phyloP scores from a whole-genome alignment of 768 basidiomycete genomes.

The Mycena chlorophos region DNA sequence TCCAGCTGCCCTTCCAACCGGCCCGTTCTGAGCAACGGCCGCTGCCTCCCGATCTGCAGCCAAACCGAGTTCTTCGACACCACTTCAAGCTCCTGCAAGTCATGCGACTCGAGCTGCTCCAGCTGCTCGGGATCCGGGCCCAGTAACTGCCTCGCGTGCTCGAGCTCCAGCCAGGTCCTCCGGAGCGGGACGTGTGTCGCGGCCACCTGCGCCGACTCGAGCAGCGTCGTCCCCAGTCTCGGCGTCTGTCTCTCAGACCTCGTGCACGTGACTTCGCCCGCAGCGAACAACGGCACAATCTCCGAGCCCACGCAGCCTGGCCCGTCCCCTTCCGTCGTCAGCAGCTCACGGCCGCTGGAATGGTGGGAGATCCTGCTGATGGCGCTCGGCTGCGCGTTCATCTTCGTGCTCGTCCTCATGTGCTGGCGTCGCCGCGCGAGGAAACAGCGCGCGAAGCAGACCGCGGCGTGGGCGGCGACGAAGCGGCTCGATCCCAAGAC shows the following conservation, averaged over 20 bases:
- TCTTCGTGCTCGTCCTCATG: slow-evolving; percentile 66
- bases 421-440: slow-evolving; percentile 71
- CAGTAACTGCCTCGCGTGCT: slow-evolving; percentile 72
- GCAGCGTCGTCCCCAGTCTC: slow-evolving; percentile 63
- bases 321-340: slow-evolving; percentile 46
- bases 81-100: slow-evolving; percentile 60
- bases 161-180: slow-evolving; percentile 61
- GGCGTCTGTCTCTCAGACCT: slow-evolving; percentile 82
- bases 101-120: slow-evolving; percentile 76
- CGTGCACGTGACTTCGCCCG: slow-evolving; percentile 50
- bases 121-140: slow-evolving; percentile 74
- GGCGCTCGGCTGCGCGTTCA: slow-evolving; percentile 78
- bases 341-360: slow-evolving; percentile 40
- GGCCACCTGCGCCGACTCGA: slow-evolving; percentile 58
- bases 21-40: slow-evolving; percentile 72
- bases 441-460: slow-evolving; percentile 66
- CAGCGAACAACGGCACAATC: slow-evolving; percentile 42
- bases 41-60: slow-evolving; percentile 78
- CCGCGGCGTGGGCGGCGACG: slow-evolving; percentile 60
- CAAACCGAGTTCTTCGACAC: slow-evolving; percentile 72
- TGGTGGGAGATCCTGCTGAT: slow-evolving; percentile 91
- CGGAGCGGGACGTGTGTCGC: slow-evolving; percentile 63
- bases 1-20: slow-evolving; percentile 63
- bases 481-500: slow-evolving; percentile 51
- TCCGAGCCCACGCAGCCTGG: slow-evolving; percentile 49